A percentile compares a stretch with the other conserved stretches of the same genome.
Conservation (phyloP, 345 rosid genomes). For the Conringia planisiliqua region DNA sequence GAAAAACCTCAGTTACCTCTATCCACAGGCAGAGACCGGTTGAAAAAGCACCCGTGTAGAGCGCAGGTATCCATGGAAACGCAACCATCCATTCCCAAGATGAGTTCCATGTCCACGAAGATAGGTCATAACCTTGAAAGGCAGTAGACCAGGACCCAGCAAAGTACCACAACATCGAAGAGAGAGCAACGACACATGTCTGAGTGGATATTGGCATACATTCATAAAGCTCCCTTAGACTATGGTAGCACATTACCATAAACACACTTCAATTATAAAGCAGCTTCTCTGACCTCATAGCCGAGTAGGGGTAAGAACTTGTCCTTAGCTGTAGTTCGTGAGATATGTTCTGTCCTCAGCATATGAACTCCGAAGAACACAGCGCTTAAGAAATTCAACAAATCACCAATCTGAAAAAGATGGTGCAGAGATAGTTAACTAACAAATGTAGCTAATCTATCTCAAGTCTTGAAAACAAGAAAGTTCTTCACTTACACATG, state of each 20-base stretch:
- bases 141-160: neutral
- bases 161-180: neutral
- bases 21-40: conserved; percentile 59
- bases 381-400: conserved; percentile 58
- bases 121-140: conserved; percentile 13
- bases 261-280: neutral
- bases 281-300: too few species aligned
- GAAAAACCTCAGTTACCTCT: conserved; percentile 43
- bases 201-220: neutral
- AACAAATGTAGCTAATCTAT: neutral
- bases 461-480: too few species aligned
- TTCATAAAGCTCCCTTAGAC: neutral
- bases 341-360: conserved; percentile 58
- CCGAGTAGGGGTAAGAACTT: conserved; percentile 39
- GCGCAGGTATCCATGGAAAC: conserved; percentile 68
- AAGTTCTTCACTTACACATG: conserved; percentile 33
- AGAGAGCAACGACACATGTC: conserved; percentile 14
- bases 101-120: conserved; percentile 48
- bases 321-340: conserved; percentile 46
- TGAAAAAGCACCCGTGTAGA: conserved; percentile 57
- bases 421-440: neutral
- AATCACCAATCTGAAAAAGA: conserved; percentile 52
- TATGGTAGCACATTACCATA: neutral
- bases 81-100: conserved; percentile 46
- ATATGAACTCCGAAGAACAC: conserved; percentile 66